Conservation (phyloP, 768 basidiomycete genomes). For the Chlorophyllum brunneum region DNA sequence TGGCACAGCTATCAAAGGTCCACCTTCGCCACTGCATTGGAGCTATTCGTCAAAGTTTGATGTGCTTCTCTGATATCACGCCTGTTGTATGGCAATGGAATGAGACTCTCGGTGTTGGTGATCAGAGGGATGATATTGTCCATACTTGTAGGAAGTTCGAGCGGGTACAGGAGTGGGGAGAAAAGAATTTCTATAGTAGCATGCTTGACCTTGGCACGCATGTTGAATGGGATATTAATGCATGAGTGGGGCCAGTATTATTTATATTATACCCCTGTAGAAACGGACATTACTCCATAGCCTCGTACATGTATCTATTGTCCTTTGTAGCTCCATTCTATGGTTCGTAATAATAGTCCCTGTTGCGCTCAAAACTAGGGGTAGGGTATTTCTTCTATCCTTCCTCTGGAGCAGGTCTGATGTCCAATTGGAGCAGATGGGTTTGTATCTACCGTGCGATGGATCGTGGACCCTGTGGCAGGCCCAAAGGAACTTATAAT, state of each 20-base stretch:
- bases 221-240: conserved; percentile 7
- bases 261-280: background rate
- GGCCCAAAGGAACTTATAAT: no score
- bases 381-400: conserved; percentile 7
- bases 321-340: no score
- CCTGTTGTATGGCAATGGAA: conserved; percentile 21
- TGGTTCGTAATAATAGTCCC: no score
- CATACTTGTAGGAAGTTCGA: conserved; percentile 20
- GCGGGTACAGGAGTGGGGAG: conserved; percentile 18
- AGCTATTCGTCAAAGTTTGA: conserved; percentile 18
- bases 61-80: conserved; percentile 20
- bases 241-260: background rate
- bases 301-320: no score
- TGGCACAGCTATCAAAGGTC: conserved; percentile 8
- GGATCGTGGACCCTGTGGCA: no score
- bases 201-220: conserved; percentile 1
- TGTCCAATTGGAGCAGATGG: no score
- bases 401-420: background rate
- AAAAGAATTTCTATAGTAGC: conserved; percentile 8
- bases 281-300: no score
- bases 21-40: conserved; percentile 21
- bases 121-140: conserved; percentile 12
- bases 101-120: background rate
- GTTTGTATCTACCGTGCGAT: no score
- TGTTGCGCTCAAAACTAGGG: no score